Conservation (phyloP, 2,329 filamentous ascomycete genomes). For the Cercospora berteroae region DNA sequence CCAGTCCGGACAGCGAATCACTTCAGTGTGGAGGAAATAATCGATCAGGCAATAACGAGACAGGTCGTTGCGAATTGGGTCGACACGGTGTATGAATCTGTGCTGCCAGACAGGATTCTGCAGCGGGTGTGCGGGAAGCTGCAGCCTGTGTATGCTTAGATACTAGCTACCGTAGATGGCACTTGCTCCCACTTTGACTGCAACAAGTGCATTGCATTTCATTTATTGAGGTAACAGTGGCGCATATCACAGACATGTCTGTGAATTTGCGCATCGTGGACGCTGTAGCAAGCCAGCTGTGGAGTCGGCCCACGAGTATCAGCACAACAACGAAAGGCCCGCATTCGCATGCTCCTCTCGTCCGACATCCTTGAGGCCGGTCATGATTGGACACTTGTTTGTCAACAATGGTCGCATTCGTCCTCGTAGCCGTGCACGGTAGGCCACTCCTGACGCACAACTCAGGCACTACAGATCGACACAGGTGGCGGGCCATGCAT, state of each 20-base stretch:
- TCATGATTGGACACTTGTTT: neutral
- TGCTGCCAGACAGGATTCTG: constrained; percentile 52
- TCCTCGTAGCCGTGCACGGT: neutral
- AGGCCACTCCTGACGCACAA: neutral
- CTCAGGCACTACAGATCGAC: neutral
- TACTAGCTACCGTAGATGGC: neutral
- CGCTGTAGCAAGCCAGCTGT: neutral
- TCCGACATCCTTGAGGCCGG: neutral
- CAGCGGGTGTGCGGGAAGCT: constrained; percentile 40
- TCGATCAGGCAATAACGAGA: constrained; percentile 61
- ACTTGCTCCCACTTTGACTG: neutral
- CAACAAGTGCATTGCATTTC: neutral
- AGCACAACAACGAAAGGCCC: neutral
- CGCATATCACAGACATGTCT: neutral
- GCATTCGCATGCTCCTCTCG: neutral
- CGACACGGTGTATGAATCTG: constrained; percentile 54
- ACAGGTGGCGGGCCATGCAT: neutral
- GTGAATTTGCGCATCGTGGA: neutral
- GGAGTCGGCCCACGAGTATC: neutral
- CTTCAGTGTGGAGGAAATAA: constrained; percentile 64
- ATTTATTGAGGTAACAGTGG: neutral
- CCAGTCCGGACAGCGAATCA: constrained; percentile 63
- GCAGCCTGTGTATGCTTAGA: constrained; percentile 33
- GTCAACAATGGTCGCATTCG: neutral
- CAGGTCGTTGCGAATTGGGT: constrained; percentile 57